Base-by-base conservation (phyloP, 768 basidiomycete genomes). In the Trametes meyenii region DNA sequence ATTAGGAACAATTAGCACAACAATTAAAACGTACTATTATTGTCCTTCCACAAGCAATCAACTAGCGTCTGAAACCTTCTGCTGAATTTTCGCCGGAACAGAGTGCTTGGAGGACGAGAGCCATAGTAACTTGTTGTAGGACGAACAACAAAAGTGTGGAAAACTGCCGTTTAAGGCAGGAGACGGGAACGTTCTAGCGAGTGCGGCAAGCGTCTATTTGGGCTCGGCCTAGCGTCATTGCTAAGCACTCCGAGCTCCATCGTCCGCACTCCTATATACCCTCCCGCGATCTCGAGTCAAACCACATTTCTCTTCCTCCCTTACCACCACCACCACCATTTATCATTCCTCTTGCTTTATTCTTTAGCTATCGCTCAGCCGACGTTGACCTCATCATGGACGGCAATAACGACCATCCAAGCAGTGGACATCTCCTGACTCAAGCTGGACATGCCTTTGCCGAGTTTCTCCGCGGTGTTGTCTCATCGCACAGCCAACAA, bases 371-470 rank as follows among this genome's bases (percentile, higher is more conserved):
- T 48, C 53, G 48, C 54, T 50, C 50, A 38, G 42, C 19, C 44
- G 42, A 53, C 38, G 14, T 23, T 50, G 38, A n/a, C 53, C 59
- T 40, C 55, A 29, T 50, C 59, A 69, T 69, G 68, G 64, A 66
- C 60, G 60, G 64, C 49, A 64, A 61, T 48, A 56, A 33, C 29
- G 8, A 61, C 35, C 52, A 61, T 21, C 44, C 36, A 38, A 44
- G 61, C 60, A 43, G 49, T 57, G 50, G 60, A 50, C 59, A 61
- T 43, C 43, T 54, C 21, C 35, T 61, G 40, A 64, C 67, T 14
- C 58, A 55, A 12, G 39, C 59, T 51, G 63, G 59, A 24, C 55
- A 58, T 29, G 50, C 56, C 44, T 11, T 65, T 35, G 16, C 51
- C 42, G 55, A 46, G 43, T 45, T 62, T 51, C 46, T 67, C 21